A percentile compares a stretch with the other conserved stretches of the same genome.
These are phyloP conservation scores for Lathyrus sativus DNA, from an alignment of 306 rosid species.

Conservation along the genomic window DNA sequence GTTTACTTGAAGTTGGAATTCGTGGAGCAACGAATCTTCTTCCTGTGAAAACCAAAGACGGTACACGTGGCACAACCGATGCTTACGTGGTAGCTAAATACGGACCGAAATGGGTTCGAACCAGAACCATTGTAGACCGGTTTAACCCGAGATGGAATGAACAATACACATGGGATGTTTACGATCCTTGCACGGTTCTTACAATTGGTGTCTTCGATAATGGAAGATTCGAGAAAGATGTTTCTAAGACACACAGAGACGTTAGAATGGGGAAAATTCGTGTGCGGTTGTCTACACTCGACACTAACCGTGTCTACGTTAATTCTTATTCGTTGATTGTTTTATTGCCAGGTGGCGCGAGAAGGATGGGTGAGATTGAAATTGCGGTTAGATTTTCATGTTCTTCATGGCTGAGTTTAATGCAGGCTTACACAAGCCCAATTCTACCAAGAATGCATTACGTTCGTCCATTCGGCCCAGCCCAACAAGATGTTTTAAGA, in stretches of 20 bases:
- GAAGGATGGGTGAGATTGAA: slow-evolving; percentile 88
- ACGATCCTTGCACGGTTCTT: slow-evolving; percentile 81
- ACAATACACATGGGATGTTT: slow-evolving; percentile 88
- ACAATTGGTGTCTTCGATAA: slow-evolving; percentile 79
- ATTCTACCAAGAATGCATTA: slow-evolving; percentile 88
- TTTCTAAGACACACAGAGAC: slow-evolving; percentile 44
- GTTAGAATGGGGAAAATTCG: slow-evolving; percentile 69
- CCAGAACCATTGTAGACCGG: slow-evolving; percentile 73
- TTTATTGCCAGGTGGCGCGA: slow-evolving; percentile 73
- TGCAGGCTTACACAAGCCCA: slow-evolving; percentile 74
- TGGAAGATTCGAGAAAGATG: slow-evolving; percentile 63
- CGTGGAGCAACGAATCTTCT: slow-evolving; percentile 77
- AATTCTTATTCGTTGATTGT: slow-evolving; percentile 64
- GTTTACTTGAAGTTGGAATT: slow-evolving; percentile 80
- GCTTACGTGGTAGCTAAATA: slow-evolving; percentile 85
- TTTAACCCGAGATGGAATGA: slow-evolving; percentile 90
- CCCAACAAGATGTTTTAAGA: slow-evolving; percentile 77
- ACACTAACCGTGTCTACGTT: slow-evolving; percentile 65
- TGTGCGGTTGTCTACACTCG: slow-evolving; percentile 70
- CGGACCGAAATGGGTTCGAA: slow-evolving; percentile 88
- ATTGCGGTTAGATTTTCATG: slow-evolving; percentile 78
- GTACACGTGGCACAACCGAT: slow-evolving; percentile 70
- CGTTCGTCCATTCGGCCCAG: slow-evolving; percentile 68
- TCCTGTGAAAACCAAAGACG: slow-evolving; percentile 71
- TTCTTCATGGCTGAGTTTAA: slow-evolving; percentile 71